Evolutionary conservation across 1,284 basidiomycete genomes (phyloP).

Genomic region (Baeospora myosura): DNA sequence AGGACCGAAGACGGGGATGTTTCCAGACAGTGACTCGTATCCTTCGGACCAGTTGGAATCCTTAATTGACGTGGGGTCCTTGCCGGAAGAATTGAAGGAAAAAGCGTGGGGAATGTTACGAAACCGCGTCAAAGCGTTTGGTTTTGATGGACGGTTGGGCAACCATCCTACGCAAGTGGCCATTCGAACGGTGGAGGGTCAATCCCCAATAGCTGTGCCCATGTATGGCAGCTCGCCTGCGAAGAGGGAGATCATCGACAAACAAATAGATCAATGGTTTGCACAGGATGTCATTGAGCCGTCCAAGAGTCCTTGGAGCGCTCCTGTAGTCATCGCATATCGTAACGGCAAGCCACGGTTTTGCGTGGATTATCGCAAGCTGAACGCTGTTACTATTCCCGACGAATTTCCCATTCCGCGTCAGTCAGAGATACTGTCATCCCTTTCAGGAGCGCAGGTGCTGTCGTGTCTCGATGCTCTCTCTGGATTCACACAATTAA

Average conservation of each 20-base stretch:
- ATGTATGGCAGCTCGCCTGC: slow-evolving; percentile 15
- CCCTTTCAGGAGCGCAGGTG: background rate
- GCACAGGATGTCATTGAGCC: background rate
- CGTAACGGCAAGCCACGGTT: background rate
- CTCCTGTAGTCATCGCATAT: background rate
- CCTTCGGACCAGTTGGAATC: background rate
- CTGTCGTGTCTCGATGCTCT: slow-evolving; percentile 23
- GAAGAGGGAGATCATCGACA: slow-evolving; percentile 22
- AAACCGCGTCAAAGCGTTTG: background rate
- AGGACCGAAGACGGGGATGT: background rate
- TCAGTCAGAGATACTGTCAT: background rate
- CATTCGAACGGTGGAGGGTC: background rate
- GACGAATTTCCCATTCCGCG: background rate
- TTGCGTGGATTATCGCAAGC: slow-evolving; percentile 16
- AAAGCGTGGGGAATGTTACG: background rate
- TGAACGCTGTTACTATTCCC: background rate
- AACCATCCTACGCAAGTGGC: background rate
- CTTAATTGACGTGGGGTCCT: background rate
- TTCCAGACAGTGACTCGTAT: background rate
- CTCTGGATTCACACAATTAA: slow-evolving; percentile 7
- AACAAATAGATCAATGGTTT: slow-evolving; percentile 17
- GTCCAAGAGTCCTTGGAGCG: background rate
- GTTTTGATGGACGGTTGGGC: background rate
- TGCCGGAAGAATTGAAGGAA: background rate
- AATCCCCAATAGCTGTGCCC: background rate